These are phyloP conservation scores for Cladosporium austrohemisphaericum DNA, from an alignment of 2,329 filamentous ascomycete species.

Conservation along the genomic window DNA sequence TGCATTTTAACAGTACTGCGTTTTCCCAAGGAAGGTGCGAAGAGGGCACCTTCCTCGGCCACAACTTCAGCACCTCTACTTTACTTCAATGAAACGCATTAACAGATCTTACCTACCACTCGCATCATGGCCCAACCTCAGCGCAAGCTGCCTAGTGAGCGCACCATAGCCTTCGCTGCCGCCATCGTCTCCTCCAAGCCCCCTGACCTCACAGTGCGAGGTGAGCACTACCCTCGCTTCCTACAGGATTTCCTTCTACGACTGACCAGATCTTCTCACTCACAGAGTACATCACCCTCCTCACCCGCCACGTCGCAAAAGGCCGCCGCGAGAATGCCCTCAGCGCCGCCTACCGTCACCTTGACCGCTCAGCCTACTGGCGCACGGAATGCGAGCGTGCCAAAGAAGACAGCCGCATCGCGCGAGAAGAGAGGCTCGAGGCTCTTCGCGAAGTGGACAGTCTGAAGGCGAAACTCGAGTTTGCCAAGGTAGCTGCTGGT, in stretches of 20 bases:
- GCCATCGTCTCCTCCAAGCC: slow-evolving; percentile 38
- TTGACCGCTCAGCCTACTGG: slow-evolving; percentile 42
- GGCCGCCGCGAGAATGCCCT: slow-evolving; percentile 24
- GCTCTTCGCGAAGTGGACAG: slow-evolving; percentile 23
- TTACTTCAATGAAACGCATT: background rate
- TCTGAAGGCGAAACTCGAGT: slow-evolving; percentile 23
- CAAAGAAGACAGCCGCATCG: slow-evolving; percentile 17
- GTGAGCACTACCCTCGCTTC: no score
- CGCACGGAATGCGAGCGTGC: slow-evolving; percentile 26
- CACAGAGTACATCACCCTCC: slow-evolving; percentile 29
- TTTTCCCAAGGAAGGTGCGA: background rate
- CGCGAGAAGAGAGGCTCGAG: slow-evolving; percentile 22
- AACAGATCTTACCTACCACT: background rate
- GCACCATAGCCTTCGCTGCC: slow-evolving; percentile 26
- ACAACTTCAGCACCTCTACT: background rate
- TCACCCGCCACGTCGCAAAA: slow-evolving; percentile 35
- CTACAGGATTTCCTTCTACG: background rate
- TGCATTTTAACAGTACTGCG: background rate
- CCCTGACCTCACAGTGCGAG: slow-evolving; percentile 29
- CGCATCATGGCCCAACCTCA: background rate
- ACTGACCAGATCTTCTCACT: background rate
- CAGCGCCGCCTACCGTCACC: slow-evolving; percentile 29
- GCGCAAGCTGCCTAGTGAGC: slow-evolving; percentile 15
- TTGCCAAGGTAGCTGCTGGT: slow-evolving; percentile 11
- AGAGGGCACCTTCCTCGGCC: background rate